Evolutionary conservation across 2,329 filamentous ascomycete genomes (phyloP).

Genomic region (Aspergillus luchuensis): DNA sequence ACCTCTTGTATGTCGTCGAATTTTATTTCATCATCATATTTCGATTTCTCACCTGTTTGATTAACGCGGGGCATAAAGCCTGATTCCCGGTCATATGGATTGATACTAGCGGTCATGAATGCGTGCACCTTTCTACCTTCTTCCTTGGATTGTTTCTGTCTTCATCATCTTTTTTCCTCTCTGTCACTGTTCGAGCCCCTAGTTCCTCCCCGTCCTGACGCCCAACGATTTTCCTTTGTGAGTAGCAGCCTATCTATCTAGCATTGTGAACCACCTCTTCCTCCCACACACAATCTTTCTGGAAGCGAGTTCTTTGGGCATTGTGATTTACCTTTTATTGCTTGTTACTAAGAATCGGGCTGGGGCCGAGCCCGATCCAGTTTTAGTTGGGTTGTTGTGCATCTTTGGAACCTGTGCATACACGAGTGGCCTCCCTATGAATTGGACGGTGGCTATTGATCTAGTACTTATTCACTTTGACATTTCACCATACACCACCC

Average conservation of each 20-base stretch:
- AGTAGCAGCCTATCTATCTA: conserved; percentile 24
- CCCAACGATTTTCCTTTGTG: conserved; percentile 40
- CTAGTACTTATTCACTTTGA: neutral
- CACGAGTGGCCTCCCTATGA: too few species aligned
- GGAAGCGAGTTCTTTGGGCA: conserved; percentile 14
- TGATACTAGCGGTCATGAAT: conserved; percentile 28
- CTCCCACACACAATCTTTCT: conserved; percentile 17
- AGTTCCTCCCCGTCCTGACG: conserved; percentile 16
- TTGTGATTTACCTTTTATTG: conserved; percentile 14
- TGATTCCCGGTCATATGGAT: conserved; percentile 21
- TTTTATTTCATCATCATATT: conserved; percentile 6
- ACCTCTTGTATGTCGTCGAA: conserved; percentile 39
- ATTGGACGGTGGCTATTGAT: too few species aligned
- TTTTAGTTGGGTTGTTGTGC: conserved; percentile 7
- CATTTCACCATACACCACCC: neutral
- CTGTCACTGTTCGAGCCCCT: conserved; percentile 9
- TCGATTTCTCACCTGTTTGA: conserved; percentile 16
- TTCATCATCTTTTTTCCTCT: conserved; percentile 8
- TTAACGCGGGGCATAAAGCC: conserved; percentile 21
- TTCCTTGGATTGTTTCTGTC: too few species aligned
- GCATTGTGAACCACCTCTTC: conserved; percentile 20
- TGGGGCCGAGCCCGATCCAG: too few species aligned
- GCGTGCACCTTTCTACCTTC: conserved; percentile 12
- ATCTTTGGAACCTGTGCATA: too few species aligned
- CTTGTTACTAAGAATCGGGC: neutral